Conservation (phyloP, 176 grass and related monocot species). For the Pontederia paniculata region DNA sequence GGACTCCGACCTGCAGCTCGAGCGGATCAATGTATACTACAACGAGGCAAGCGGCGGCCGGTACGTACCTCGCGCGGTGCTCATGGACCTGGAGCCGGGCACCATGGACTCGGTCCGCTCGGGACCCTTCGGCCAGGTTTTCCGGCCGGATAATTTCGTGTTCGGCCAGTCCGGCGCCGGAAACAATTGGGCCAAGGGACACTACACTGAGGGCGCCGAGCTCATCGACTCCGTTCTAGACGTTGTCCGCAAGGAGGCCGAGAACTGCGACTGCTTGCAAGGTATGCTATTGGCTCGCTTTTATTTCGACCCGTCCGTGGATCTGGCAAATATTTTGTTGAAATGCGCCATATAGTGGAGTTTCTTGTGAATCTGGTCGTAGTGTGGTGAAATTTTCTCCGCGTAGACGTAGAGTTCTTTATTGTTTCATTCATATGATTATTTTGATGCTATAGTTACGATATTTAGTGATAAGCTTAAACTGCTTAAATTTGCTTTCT, state of each 20-base stretch:
- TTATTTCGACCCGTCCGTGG: too few relatives aligned
- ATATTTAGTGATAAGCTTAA: too few relatives aligned
- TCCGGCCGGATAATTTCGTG: slow-evolving; percentile 15
- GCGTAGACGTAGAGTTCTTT: too few relatives aligned
- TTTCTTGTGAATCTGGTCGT: too few relatives aligned
- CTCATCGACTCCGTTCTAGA: slow-evolving; percentile 14
- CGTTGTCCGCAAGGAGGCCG: slow-evolving; percentile 7
- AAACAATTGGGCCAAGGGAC: slow-evolving; percentile 17
- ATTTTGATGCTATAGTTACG: too few relatives aligned
- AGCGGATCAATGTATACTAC: slow-evolving; percentile 16
- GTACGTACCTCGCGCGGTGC: slow-evolving; percentile 13
- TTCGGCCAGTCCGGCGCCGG: slow-evolving; percentile 17
- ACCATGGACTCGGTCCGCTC: slow-evolving; percentile 19
- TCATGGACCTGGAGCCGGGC: slow-evolving; percentile 17
- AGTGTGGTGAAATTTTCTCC: too few relatives aligned
- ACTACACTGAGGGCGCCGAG: slow-evolving; percentile 18
- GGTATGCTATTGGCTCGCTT: neutral
- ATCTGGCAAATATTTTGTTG: too few relatives aligned
- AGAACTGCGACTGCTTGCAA: slow-evolving; percentile 15
- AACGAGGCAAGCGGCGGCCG: slow-evolving; percentile 16
- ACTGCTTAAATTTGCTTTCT: too few relatives aligned
- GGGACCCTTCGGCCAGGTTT: slow-evolving; percentile 11
- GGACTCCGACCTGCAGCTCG: slow-evolving; percentile 9
- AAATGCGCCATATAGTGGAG: too few relatives aligned
- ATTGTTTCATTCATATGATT: too few relatives aligned